A percentile compares a stretch with the other conserved stretches of the same genome.
Evolutionary conservation across 2,329 filamentous ascomycete species (phyloP).

Genomic region (Arthrobotrys conoides): DNA sequence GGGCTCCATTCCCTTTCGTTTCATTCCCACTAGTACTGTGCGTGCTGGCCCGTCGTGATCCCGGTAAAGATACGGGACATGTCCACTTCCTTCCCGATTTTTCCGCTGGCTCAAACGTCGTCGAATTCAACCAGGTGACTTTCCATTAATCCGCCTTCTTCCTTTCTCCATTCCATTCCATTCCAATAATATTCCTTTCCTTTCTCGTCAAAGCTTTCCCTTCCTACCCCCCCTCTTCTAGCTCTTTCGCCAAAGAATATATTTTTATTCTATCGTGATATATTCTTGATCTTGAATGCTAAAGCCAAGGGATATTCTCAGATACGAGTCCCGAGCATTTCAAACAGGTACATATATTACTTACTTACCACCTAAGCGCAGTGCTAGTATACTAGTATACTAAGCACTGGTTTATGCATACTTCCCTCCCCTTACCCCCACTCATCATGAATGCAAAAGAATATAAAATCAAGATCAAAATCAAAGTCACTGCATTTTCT

Average conservation of each 20-base stretch:
- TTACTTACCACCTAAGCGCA: no score
- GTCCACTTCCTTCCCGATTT: conserved; percentile 54
- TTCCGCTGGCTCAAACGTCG: conserved; percentile 49
- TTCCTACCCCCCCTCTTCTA: not conserved
- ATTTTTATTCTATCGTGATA: no score
- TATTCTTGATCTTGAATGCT: no score
- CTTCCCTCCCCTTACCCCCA: not conserved
- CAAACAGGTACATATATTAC: no score
- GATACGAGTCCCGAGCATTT: no score
- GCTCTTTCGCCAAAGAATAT: no score
- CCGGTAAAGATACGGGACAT: conserved; percentile 23
- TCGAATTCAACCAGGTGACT: conserved; percentile 40
- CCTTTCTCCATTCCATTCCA: no score
- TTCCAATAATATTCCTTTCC: no score
- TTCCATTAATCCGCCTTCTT: not conserved
- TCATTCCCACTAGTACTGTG: conserved; percentile 1
- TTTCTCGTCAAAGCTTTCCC: not conserved
- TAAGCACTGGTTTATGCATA: no score
- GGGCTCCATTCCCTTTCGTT: conserved; percentile 17
- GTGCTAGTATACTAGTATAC: no score
- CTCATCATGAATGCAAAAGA: not conserved
- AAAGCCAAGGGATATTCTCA: no score
- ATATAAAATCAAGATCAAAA: no score
- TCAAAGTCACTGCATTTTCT: not conserved
- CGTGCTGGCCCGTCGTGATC: conserved; percentile 23